These are phyloP conservation scores for Rubia yunnanensis DNA, from an alignment of 257 asterid species.

Conservation along the genomic window DNA sequence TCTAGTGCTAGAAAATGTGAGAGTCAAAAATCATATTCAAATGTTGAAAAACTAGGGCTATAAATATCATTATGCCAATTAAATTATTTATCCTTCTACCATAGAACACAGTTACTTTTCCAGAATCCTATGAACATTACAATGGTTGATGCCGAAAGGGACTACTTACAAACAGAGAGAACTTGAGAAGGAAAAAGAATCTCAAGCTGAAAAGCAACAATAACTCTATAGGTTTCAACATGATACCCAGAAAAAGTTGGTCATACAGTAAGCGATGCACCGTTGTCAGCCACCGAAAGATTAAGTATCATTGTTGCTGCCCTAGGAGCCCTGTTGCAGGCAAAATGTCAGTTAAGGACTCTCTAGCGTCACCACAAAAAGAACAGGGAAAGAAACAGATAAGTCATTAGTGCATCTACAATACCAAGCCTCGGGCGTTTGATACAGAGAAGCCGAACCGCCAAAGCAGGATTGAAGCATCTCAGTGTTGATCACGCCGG, in stretches of 20 bases:
- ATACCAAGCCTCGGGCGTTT: conserved; percentile 86
- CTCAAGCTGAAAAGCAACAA: neutral
- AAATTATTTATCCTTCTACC: neutral
- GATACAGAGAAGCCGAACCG: conserved; percentile 66
- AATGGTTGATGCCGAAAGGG: neutral
- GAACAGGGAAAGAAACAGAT: conserved; percentile 11
- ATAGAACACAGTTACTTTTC: neutral
- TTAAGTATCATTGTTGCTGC: conserved; percentile 89
- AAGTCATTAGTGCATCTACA: neutral
- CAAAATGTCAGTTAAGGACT: neutral
- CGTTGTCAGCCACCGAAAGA: conserved; percentile 68
- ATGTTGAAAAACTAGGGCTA: neutral
- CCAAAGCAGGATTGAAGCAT: conserved; percentile 97
- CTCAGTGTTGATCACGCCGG: conserved; percentile 88
- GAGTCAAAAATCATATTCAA: too few relatives aligned
- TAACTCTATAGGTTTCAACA: neutral
- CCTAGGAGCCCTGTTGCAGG: conserved; percentile 72
- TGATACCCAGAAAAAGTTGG: neutral
- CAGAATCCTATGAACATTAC: neutral
- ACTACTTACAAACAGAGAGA: conserved; percentile 1
- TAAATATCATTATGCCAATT: neutral
- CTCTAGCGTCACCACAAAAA: neutral
- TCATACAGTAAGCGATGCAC: conserved; percentile 84
- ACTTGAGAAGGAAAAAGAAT: neutral
- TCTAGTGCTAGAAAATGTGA: neutral